These are phyloP conservation scores for Ascochyta fabae DNA, from an alignment of 2,329 filamentous ascomycete genomes.

Conservation along the genomic window DNA sequence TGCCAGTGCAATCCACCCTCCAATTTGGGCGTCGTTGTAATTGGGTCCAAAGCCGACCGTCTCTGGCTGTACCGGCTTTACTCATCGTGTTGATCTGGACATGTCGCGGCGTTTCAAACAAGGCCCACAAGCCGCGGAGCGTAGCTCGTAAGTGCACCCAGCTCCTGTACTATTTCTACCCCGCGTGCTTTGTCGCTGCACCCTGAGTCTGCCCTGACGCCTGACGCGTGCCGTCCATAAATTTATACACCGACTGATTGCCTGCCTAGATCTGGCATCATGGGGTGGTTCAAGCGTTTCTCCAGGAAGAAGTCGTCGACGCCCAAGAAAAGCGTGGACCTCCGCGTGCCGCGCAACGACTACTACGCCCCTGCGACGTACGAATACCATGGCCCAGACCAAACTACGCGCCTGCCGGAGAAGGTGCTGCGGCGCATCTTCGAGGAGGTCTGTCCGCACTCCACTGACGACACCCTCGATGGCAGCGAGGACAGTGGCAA, in stretches of 20 bases:
- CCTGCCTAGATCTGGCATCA: slow-evolving; percentile 44
- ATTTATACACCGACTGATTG: slow-evolving; percentile 23
- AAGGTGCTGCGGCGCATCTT: slow-evolving; percentile 81
- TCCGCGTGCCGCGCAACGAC: slow-evolving; percentile 37
- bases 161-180: slow-evolving; percentile 20
- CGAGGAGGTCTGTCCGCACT: slow-evolving; percentile 81
- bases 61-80: not conserved
- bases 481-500: slow-evolving; percentile 80
- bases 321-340: slow-evolving; percentile 47
- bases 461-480: slow-evolving; percentile 72
- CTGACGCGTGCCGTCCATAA: slow-evolving; percentile 19
- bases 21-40: slow-evolving; percentile 1
- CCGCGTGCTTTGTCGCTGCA: slow-evolving; percentile 18
- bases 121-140: slow-evolving; percentile 17
- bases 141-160: slow-evolving; percentile 11
- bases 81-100: slow-evolving; percentile 14
- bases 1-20: slow-evolving; percentile 1
- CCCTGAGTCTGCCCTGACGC: slow-evolving; percentile 20
- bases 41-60: not conserved
- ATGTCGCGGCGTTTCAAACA: slow-evolving; percentile 20
- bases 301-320: slow-evolving; percentile 45
- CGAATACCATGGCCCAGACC: slow-evolving; percentile 51
- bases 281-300: slow-evolving; percentile 60
- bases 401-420: slow-evolving; percentile 63
- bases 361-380: slow-evolving; percentile 33